Evolutionary conservation across 306 rosid genomes (phyloP).

Genomic region (Hippophae gyantsensis): DNA sequence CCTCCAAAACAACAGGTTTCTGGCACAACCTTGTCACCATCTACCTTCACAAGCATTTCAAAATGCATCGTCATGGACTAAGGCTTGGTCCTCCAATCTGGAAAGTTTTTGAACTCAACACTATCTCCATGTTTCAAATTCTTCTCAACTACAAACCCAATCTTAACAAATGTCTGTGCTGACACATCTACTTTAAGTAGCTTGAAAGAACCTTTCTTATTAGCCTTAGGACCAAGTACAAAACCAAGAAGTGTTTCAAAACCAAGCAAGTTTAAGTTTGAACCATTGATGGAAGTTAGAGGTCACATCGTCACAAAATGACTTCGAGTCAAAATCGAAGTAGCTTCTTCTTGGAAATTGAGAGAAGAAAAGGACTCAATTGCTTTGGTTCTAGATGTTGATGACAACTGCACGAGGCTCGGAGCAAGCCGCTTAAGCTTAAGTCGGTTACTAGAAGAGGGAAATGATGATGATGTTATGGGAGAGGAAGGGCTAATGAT

Average conservation of each 20-base stretch:
- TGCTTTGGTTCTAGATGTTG: slow-evolving; percentile 33
- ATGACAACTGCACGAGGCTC: slow-evolving; percentile 79
- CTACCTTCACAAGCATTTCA: slow-evolving; percentile 82
- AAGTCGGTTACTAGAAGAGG: slow-evolving; percentile 49
- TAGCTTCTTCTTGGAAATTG: slow-evolving; percentile 37
- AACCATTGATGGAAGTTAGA: slow-evolving; percentile 69
- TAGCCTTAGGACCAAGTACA: slow-evolving; percentile 61
- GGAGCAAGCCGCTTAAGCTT: slow-evolving; percentile 95
- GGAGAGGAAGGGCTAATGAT: slow-evolving; percentile 83
- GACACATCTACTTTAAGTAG: slow-evolving; percentile 83
- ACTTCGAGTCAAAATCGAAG: slow-evolving; percentile 50
- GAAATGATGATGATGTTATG: slow-evolving; percentile 43
- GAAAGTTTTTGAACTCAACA: slow-evolving; percentile 35
- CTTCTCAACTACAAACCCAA: slow-evolving; percentile 80
- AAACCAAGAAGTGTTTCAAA: slow-evolving; percentile 60
- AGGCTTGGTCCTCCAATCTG: slow-evolving; percentile 81
- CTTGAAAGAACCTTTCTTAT: slow-evolving; percentile 66
- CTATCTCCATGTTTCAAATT: slow-evolving; percentile 66
- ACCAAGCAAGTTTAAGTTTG: slow-evolving; percentile 63
- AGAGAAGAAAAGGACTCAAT: slow-evolving; percentile 32
- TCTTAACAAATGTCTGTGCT: slow-evolving; percentile 69
- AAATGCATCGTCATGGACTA: slow-evolving; percentile 56
- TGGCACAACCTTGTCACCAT: slow-evolving; percentile 67
- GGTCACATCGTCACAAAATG: slow-evolving; percentile 72
- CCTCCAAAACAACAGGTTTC: slow-evolving; percentile 58